Evolutionary conservation across 257 asterid genomes (phyloP).

Genomic region (Misopates orontium): DNA sequence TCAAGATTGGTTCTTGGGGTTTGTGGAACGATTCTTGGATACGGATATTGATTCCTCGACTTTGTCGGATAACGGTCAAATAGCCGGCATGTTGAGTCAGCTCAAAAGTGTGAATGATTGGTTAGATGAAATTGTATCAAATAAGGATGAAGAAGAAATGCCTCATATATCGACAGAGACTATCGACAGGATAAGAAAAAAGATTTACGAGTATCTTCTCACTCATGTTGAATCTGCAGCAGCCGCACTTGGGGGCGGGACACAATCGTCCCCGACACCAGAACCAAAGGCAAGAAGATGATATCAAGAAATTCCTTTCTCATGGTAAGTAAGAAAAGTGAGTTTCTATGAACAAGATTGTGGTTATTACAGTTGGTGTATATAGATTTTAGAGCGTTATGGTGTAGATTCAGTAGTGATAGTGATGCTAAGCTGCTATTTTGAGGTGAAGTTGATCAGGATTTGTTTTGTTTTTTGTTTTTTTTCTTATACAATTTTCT

Average conservation of each 20-base stretch:
- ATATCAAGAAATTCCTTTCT: conserved; percentile 15
- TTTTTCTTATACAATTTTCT: background rate
- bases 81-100: conserved; percentile 92
- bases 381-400: conserved; percentile 31
- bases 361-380: conserved; percentile 34
- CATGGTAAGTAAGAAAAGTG: background rate
- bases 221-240: conserved; percentile 98
- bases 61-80: conserved; percentile 81
- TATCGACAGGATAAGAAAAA: conserved; percentile 81
- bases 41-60: conserved; percentile 77
- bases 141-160: conserved; percentile 67
- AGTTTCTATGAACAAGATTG: conserved; percentile 21
- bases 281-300: conserved; percentile 59
- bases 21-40: conserved; percentile 88
- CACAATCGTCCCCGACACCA: conserved; percentile 45
- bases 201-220: conserved; percentile 93
- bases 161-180: conserved; percentile 63
- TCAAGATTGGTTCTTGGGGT: conserved; percentile 93
- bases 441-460: conserved; percentile 20
- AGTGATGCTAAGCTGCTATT: conserved; percentile 29
- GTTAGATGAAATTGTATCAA: conserved; percentile 76
- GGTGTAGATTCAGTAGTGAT: conserved; percentile 37
- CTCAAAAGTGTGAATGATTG: conserved; percentile 95
- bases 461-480: conserved; percentile 22
- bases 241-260: conserved; percentile 79